Conservation (phyloP, 2,329 filamentous ascomycete genomes). For the Xylariaceae sp. region DNA sequence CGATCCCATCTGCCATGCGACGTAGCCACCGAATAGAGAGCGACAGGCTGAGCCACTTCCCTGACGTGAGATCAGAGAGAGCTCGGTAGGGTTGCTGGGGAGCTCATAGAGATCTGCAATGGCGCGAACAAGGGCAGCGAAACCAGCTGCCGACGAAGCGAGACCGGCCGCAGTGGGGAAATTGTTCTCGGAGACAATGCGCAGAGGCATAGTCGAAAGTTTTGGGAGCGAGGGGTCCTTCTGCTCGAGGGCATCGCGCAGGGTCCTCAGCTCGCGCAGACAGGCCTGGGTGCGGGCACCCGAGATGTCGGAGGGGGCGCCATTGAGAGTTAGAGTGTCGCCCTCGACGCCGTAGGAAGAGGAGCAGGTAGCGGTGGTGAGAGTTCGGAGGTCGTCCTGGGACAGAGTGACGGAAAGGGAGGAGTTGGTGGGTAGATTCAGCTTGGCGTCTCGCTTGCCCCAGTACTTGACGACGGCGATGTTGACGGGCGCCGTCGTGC, state of each 20-base stretch:
- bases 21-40: constrained; percentile 90
- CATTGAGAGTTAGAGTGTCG: constrained; percentile 81
- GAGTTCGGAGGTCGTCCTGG: constrained; percentile 87
- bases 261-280: constrained; percentile 77
- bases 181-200: constrained; percentile 95
- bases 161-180: constrained; percentile 97
- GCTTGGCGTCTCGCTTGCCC: constrained; percentile 91
- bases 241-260: constrained; percentile 73
- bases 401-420: constrained; percentile 96
- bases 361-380: constrained; percentile 93
- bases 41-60: constrained; percentile 94
- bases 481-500: constrained; percentile 95
- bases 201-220: constrained; percentile 73
- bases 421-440: constrained; percentile 97
- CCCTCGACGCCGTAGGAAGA: constrained; percentile 56
- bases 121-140: constrained; percentile 72
- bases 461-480: constrained; percentile 99
- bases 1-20: constrained; percentile 84
- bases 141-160: constrained; percentile 67
- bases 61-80: constrained; percentile 86
- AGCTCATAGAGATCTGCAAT: constrained; percentile 92
- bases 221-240: constrained; percentile 73
- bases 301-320: constrained; percentile 76
- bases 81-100: constrained; percentile 73
- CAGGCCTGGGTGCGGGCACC: constrained; percentile 92